Evolutionary conservation across 2,329 filamentous ascomycete genomes (phyloP).

Genomic region (Sporothrix humicola): DNA sequence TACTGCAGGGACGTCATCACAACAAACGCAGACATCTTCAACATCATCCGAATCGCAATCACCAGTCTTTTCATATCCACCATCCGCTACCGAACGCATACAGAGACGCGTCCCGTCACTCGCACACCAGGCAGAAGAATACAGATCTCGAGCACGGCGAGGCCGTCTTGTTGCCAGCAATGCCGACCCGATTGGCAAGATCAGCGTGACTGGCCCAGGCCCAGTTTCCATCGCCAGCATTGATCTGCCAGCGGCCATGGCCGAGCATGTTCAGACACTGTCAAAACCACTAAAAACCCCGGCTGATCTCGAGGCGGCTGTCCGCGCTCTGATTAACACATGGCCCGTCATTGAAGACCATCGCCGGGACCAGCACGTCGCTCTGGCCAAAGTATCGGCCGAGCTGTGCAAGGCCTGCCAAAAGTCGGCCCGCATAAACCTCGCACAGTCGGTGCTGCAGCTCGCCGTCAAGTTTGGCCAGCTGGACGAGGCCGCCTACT

Average conservation of each 20-base stretch:
- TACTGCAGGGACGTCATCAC: not conserved
- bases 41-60: not conserved
- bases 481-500: conserved; percentile 46
- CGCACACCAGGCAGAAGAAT: conserved; percentile 25
- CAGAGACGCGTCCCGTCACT: conserved; percentile 22
- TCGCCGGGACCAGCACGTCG: not conserved
- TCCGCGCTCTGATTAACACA: conserved; percentile 1
- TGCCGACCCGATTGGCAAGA: not conserved
- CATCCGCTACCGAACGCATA: not conserved
- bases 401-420: conserved; percentile 47
- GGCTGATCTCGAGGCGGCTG: not conserved
- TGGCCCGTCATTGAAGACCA: not conserved
- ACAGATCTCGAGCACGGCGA: conserved; percentile 13
- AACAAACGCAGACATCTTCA: not conserved
- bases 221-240: not conserved
- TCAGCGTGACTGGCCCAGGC: too few relatives aligned
- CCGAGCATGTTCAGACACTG: not conserved
- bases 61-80: not conserved
- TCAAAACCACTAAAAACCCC: not conserved
- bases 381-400: conserved; percentile 40
- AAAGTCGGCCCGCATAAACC: conserved; percentile 42
- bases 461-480: conserved; percentile 40
- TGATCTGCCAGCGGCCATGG: not conserved
- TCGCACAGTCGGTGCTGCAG: conserved; percentile 45
- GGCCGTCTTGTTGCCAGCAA: not conserved